Evolutionary conservation across 2,329 filamentous ascomycete genomes (phyloP).

Genomic region (Neofusicoccum kwambonambiense): DNA sequence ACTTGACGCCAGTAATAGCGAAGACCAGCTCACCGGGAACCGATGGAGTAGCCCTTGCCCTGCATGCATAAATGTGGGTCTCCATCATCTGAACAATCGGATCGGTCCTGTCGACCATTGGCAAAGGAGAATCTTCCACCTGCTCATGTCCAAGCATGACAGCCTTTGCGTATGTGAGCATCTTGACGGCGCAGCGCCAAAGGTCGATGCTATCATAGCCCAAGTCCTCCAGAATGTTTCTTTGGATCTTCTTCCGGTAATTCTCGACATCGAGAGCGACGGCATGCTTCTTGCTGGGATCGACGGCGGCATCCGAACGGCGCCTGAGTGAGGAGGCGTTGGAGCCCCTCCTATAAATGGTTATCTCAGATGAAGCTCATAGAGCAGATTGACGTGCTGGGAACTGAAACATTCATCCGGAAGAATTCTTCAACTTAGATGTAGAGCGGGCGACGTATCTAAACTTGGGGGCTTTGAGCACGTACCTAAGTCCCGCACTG

Average conservation of each 20-base stretch:
- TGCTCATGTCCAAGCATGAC: conserved; percentile 22
- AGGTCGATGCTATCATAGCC: conserved; percentile 35
- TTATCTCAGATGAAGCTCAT: neutral
- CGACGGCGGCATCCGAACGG: neutral
- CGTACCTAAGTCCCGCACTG: conserved; percentile 1
- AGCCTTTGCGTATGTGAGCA: conserved; percentile 32
- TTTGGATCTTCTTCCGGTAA: conserved; percentile 40
- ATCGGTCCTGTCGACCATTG: conserved; percentile 3
- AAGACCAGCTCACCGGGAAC: neutral
- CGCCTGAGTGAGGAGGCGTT: neutral
- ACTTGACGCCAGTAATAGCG: neutral
- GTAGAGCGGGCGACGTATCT: neutral
- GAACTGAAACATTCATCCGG: too few relatives aligned
- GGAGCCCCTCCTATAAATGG: neutral
- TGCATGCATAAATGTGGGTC: neutral
- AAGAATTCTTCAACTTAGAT: neutral
- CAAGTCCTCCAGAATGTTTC: conserved; percentile 35
- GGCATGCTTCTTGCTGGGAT: conserved; percentile 10
- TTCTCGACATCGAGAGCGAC: conserved; percentile 14
- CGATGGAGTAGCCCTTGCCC: neutral
- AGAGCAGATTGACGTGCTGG: neutral
- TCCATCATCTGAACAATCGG: conserved; percentile 15
- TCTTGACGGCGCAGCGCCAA: conserved; percentile 36
- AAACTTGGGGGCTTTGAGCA: neutral
- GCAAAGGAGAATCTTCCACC: neutral